Conservation (phyloP, 768 basidiomycete species). For the Cystoderma amianthinum region DNA sequence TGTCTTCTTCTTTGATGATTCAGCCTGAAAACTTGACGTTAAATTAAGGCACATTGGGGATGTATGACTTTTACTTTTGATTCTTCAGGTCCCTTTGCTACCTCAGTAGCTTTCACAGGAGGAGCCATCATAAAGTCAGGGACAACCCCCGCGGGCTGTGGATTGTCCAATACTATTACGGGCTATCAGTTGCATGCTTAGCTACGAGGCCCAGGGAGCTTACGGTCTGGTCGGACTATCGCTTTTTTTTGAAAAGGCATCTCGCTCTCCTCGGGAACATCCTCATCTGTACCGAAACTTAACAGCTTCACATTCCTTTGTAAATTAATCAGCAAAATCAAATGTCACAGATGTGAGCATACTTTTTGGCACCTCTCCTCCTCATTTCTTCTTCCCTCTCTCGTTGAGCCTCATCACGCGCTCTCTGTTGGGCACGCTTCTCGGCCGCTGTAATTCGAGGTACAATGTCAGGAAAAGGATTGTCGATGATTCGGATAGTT, state of each 20-base stretch:
- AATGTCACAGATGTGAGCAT: conserved; percentile 11
- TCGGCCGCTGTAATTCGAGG: conserved; percentile 96
- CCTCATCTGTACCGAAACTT: conserved; percentile 80
- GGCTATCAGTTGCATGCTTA: too few relatives aligned
- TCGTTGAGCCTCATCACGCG: conserved; percentile 65
- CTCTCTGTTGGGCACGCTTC: conserved; percentile 76
- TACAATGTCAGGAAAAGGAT: conserved; percentile 92
- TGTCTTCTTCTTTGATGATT: conserved; percentile 21
- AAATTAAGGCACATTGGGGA: too few relatives aligned
- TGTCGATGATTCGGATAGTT: conserved; percentile 77
- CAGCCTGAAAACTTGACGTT: neutral
- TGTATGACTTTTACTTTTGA: too few relatives aligned
- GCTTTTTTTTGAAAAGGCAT: conserved; percentile 55
- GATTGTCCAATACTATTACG: too few relatives aligned
- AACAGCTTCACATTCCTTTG: conserved; percentile 81
- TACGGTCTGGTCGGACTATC: conserved; percentile 80
- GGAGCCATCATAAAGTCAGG: too few relatives aligned
- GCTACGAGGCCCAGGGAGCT: too few relatives aligned
- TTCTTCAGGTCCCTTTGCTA: too few relatives aligned
- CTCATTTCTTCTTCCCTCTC: conserved; percentile 74
- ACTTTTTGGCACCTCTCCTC: conserved; percentile 86
- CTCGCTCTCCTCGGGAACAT: conserved; percentile 54
- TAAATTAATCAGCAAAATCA: neutral
- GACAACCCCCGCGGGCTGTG: too few relatives aligned
- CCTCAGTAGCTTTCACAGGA: too few relatives aligned